A percentile compares a stretch with the other conserved stretches of the same genome.
phyloP scores from a whole-genome alignment of 2,329 filamentous ascomycete genomes.

The Plenodomus lindquistii region DNA sequence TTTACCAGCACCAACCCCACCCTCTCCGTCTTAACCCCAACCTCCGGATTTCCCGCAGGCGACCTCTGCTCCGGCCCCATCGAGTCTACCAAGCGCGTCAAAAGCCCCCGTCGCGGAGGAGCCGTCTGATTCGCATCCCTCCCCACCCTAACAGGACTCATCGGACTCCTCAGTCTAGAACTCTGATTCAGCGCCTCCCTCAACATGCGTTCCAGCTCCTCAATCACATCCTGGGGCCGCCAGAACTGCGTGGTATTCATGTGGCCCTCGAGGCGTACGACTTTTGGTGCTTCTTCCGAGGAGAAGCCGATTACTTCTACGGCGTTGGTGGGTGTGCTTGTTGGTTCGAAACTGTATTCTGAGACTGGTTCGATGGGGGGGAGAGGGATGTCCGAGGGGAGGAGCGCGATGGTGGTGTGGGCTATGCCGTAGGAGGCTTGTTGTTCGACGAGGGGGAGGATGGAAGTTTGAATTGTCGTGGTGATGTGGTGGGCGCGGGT shows the following conservation, averaged over 20 bases:
- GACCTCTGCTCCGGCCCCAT: conserved; percentile 24
- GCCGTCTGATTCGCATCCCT: conserved; percentile 1
- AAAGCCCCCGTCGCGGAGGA: conserved; percentile 16
- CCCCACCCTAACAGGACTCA: conserved; percentile 1
- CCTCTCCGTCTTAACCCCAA: conserved; percentile 14
- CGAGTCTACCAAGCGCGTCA: conserved; percentile 28
- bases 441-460: conserved; percentile 48
- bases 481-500: conserved; percentile 48
- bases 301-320: conserved; percentile 48
- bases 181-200: conserved; percentile 36
- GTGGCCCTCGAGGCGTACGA: conserved; percentile 46
- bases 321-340: conserved; percentile 11
- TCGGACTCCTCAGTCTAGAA: conserved; percentile 9
- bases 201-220: conserved; percentile 45
- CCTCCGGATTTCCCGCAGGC: conserved; percentile 23
- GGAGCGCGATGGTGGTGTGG: conserved; percentile 49
- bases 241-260: conserved; percentile 51
- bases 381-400: conserved; percentile 48
- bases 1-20: conserved; percentile 30
- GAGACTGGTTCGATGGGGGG: conserved; percentile 28
- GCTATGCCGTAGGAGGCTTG: conserved; percentile 49
- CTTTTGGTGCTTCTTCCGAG: conserved; percentile 44
- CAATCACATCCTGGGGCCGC: conserved; percentile 46
- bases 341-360: conserved; percentile 35
- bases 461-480: conserved; percentile 43